Evolutionary conservation across 2,329 filamentous ascomycete genomes (phyloP).

Genomic region (Fusarium irregulare): DNA sequence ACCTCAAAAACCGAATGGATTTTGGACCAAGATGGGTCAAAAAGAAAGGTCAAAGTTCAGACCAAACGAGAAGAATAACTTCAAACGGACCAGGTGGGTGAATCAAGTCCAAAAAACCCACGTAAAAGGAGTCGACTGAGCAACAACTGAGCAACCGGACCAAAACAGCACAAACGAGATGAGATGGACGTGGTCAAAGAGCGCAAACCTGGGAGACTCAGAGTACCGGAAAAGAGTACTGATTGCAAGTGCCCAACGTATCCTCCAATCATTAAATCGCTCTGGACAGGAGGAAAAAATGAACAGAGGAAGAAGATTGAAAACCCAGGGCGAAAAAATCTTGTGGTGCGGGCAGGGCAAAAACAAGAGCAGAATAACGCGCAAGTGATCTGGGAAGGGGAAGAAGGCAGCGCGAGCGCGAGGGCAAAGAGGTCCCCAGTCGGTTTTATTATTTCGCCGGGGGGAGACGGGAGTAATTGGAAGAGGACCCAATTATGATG

Average conservation of each 20-base stretch:
- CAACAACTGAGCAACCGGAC: conserved; percentile 28
- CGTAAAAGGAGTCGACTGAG: conserved; percentile 14
- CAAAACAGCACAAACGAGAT: conserved; percentile 14
- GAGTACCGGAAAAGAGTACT: conserved; percentile 23
- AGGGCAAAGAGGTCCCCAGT: conserved; percentile 10
- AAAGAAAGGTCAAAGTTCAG: not conserved
- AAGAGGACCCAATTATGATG: conserved; percentile 17
- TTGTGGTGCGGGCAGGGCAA: not conserved
- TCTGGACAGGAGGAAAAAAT: conserved; percentile 9
- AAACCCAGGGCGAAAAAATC: conserved; percentile 1
- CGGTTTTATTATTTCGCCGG: conserved; percentile 44
- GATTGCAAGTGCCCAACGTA: not conserved
- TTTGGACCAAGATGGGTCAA: not conserved
- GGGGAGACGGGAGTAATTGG: not conserved
- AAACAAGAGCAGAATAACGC: conserved; percentile 20
- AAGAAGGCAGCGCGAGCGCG: not conserved
- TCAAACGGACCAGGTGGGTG: not conserved
- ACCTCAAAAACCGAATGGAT: not conserved
- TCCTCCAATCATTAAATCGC: conserved; percentile 36
- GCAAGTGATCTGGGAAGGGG: conserved; percentile 26
- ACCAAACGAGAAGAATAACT: not conserved
- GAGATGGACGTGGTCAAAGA: conserved; percentile 7
- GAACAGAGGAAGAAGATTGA: conserved; percentile 4
- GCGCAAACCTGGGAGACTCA: conserved; percentile 16
- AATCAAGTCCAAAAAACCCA: conserved; percentile 1